phyloP scores from a whole-genome alignment of 169 alveolate species.

The Pseudocohnilembus persalinus region DNA sequence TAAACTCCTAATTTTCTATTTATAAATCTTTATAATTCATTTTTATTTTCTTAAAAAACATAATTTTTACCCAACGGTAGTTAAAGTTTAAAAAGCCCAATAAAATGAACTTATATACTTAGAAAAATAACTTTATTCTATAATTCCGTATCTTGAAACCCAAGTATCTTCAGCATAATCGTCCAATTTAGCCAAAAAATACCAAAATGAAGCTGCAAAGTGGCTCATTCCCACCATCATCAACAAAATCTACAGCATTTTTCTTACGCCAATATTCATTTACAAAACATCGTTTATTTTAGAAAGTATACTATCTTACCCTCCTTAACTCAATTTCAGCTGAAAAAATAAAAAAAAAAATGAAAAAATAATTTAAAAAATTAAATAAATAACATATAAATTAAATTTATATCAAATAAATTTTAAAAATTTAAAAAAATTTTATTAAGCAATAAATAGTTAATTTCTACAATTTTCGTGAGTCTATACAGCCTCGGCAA shows the following conservation, averaged over 20 bases:
- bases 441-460: too few relatives aligned
- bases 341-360: too few relatives aligned
- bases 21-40: too few relatives aligned
- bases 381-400: too few relatives aligned
- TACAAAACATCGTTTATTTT: neutral
- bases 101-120: slow-evolving; percentile 21
- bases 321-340: neutral
- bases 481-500: slow-evolving; percentile 10
- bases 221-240: neutral
- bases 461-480: slow-evolving; percentile 5
- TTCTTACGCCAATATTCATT: neutral
- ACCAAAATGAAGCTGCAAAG: neutral
- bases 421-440: too few relatives aligned
- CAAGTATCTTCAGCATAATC: slow-evolving; percentile 18
- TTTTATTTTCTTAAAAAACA: too few relatives aligned
- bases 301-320: neutral
- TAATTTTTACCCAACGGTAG: slow-evolving; percentile 61
- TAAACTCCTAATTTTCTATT: too few relatives aligned
- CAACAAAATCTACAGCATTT: neutral
- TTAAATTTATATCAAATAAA: too few relatives aligned
- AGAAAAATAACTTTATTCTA: slow-evolving; percentile 1
- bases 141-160: neutral
- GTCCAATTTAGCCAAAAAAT: slow-evolving; percentile 7
- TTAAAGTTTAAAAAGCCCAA: slow-evolving; percentile 53
- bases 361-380: too few relatives aligned